Base-by-base conservation (phyloP, 331 rosid species). In the Stylosanthes scabra region DNA sequence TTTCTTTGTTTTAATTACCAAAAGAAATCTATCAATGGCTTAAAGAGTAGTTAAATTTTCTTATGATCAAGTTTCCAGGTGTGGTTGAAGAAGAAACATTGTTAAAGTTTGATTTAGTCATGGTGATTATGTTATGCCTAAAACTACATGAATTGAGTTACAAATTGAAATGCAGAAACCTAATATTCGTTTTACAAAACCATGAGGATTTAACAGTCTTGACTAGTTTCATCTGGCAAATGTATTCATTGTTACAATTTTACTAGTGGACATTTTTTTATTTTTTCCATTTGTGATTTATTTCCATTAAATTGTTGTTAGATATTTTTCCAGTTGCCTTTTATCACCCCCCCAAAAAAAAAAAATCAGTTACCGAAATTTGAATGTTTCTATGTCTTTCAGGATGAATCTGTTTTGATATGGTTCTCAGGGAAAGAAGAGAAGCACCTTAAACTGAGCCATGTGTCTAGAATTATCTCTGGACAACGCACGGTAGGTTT, bases 381-480 rank as follows among this genome's bases (percentile, higher is more conserved):
- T 79, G 47, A 16, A 61, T 75, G 65, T 78, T 51, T 13, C 63
- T 79, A 15, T 69, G 86, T 68, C 70, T 84, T 85, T 83, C 97
- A 95, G 99, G 99, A 95, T 55, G 99, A 95, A 82, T 85, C 97
- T 63, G 81, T 88, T 89, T 88, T 95, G 85, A 92, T 95, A 80
- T 95, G 99, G 99, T 86, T 92, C 88, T 95, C 99, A 3, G 99
- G 96, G 79, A 92, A 87, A 80, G 99, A 95, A 85, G 98, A 95
- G 89, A 92, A 95, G 78, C 97, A 80, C 71, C 98, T 95, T 59
- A 92, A 90, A 77, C 90, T 95, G 66, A 92, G 92, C 70, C 93
- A 90, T 7, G 99, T 95, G 54, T 92, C 99, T 60, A 90, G 96
- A 87, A 95, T 95, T 73, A 95, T 92, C 63, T 92, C 99, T 44